Conservation (phyloP, 768 basidiomycete genomes). For the Boletus sp. region DNA sequence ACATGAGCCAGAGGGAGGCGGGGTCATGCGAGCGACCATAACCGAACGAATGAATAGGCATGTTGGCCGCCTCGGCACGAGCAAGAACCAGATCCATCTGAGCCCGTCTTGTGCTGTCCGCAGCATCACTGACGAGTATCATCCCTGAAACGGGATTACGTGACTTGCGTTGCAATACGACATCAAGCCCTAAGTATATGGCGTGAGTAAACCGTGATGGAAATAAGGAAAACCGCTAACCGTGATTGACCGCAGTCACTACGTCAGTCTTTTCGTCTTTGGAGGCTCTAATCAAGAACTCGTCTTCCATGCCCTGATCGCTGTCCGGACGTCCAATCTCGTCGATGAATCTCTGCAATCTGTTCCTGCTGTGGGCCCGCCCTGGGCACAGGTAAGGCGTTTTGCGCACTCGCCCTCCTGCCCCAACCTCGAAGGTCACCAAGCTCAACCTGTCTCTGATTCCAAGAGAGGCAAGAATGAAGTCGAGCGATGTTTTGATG, state of each 20-base stretch:
- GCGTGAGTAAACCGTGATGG: background rate
- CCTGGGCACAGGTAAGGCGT: conserved; percentile 89
- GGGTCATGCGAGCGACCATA: conserved; percentile 98
- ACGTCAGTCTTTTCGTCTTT: conserved; percentile 97
- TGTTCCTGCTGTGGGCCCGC: conserved; percentile 61
- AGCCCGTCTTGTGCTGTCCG: conserved; percentile 88
- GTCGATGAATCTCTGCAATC: conserved; percentile 79
- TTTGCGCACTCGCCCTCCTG: conserved; percentile 78
- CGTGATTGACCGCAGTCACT: conserved; percentile 97
- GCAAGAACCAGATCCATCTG: conserved; percentile 99
- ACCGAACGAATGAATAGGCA: conserved; percentile 96
- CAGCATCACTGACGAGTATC: conserved; percentile 89
- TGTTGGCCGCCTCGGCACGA: conserved; percentile 92
- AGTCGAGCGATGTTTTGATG: conserved; percentile 85
- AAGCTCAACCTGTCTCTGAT: conserved; percentile 80
- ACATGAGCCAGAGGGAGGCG: conserved; percentile 97
- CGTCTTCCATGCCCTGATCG: conserved; percentile 53
- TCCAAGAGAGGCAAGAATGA: conserved; percentile 74
- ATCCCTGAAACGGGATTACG: conserved; percentile 90
- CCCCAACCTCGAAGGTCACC: conserved; percentile 90
- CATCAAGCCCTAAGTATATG: conserved; percentile 67
- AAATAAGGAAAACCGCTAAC: conserved; percentile 35
- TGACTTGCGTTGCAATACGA: conserved; percentile 90
- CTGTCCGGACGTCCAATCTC: conserved; percentile 49
- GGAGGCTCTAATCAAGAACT: conserved; percentile 65